Base-by-base conservation (phyloP, 345 rosid genomes). In the Aquilaria malaccensis region DNA sequence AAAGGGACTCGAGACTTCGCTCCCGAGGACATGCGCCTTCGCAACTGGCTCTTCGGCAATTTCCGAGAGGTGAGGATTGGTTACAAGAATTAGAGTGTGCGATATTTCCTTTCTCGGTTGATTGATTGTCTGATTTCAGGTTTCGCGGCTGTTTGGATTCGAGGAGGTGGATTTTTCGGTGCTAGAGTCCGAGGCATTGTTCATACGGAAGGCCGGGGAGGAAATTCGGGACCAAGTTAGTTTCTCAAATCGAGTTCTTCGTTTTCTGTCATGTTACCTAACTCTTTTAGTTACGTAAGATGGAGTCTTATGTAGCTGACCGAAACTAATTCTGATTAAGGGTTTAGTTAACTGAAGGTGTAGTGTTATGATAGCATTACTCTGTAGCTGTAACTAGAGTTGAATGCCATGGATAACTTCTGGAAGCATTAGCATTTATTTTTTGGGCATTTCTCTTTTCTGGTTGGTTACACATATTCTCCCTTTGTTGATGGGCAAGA, bases 131-230 rank as follows among this genome's bases (percentile, higher is more conserved):
- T 11, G 7, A 2, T 22, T 15, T 56, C 52, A 88, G 95, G 90
- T 92, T 31, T 86, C 96, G 47, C 61, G 84, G 46, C 10, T 86
- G 74, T 87, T 79, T 65, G 98, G 95, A 32, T 87, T 77, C 55
- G 97, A 93, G 73, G 97, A 93, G 80, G 88, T 89, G 33, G 98
- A 93, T 77, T 87, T 75, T 66, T 97, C 97, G 7, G 95, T 89
- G 10, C 51, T 93, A 78, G 96, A 93, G 72, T 73, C 96, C 10
- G 92, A 94, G 73, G 90, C 95, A 15, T 65, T 94, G 68, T 94
- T 84, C 53, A 81, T 86, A 71, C 79, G 96, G 68, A 93, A 93
- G 79, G 89, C 95, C 31, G 99, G 99, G 30, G 99, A 94, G 64
- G 96, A 94, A 82, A 89, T 94, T 65, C 80, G 84, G 69, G 96